A percentile compares a stretch with the other conserved stretches of the same genome.
Conservation (phyloP, 2,329 filamentous ascomycete species). For the Trichoderma sp. region DNA sequence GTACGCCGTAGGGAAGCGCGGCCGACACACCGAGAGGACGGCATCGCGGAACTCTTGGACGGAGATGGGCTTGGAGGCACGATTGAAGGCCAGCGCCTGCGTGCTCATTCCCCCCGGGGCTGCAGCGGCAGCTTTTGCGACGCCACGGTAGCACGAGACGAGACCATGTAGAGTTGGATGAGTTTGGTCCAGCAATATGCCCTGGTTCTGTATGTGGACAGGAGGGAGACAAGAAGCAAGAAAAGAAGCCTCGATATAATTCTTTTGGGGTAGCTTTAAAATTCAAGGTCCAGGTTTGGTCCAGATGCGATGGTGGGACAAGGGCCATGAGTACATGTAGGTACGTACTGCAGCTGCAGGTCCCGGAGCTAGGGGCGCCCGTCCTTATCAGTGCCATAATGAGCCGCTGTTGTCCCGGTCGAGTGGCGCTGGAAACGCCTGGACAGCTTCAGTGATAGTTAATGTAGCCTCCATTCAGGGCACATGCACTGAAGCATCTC, state of each 20-base stretch:
- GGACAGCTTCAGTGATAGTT: too few relatives aligned
- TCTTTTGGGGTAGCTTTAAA: slow-evolving; percentile 2
- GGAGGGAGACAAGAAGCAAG: background rate
- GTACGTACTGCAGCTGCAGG: background rate
- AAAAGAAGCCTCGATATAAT: background rate
- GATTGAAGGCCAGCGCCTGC: slow-evolving; percentile 42
- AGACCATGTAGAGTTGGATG: slow-evolving; percentile 8
- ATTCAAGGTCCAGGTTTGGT: background rate
- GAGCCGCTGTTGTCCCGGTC: slow-evolving; percentile 5
- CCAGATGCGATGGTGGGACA: background rate
- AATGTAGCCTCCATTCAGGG: too few relatives aligned
- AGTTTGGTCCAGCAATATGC: background rate
- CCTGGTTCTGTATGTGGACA: background rate
- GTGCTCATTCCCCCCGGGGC: slow-evolving; percentile 42
- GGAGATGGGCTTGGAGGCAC: slow-evolving; percentile 44
- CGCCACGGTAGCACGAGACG: slow-evolving; percentile 15
- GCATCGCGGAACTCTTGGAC: slow-evolving; percentile 49
- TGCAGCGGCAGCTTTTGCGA: slow-evolving; percentile 16
- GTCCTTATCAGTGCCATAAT: background rate
- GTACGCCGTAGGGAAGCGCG: slow-evolving; percentile 51
- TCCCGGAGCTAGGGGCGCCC: background rate
- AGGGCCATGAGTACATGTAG: background rate
- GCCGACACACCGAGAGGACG: slow-evolving; percentile 52
- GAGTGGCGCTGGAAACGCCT: background rate
- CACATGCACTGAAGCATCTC: background rate